phyloP scores from a whole-genome alignment of 225 moss, liverwort and hornwort genomes.

The Sphagnum tenellum region DNA sequence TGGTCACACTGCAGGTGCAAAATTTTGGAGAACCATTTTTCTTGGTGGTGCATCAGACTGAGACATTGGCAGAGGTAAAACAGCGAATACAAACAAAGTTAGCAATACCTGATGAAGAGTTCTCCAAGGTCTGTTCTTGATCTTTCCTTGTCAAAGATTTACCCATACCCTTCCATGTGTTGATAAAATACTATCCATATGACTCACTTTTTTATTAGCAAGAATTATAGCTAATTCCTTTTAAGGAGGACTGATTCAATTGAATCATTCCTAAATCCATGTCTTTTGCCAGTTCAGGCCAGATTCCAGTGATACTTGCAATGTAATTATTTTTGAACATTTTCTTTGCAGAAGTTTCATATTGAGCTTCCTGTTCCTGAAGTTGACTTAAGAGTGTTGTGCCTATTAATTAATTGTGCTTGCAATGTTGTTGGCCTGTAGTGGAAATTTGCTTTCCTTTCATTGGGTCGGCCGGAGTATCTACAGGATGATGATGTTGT shows the following conservation, averaged over 20 bases:
- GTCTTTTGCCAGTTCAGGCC: background rate
- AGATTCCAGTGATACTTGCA: background rate
- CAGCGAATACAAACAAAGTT: conserved; percentile 69
- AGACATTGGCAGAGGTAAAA: conserved; percentile 74
- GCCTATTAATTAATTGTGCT: no score
- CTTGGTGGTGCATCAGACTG: conserved; percentile 72
- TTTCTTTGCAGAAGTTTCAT: no score
- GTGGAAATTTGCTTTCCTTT: conserved; percentile 95
- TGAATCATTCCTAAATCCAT: no score
- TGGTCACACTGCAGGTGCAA: conserved; percentile 56
- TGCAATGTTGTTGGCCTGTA: conserved; percentile 17
- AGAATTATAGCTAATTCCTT: no score
- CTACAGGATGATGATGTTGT: conserved; percentile 86
- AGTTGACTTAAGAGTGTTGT: no score
- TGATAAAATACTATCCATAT: no score
- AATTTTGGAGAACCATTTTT: conserved; percentile 99
- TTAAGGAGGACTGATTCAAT: no score
- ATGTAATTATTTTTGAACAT: no score
- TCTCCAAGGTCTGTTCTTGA: conserved; percentile 50
- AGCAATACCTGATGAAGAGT: conserved; percentile 70
- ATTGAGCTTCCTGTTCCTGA: no score
- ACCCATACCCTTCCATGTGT: no score
- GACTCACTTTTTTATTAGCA: no score
- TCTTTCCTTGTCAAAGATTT: conserved; percentile 1
- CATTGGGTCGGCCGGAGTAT: conserved; percentile 82